phyloP scores from a whole-genome alignment of 2,329 filamentous ascomycete species.

The Botrytis galanthina region DNA sequence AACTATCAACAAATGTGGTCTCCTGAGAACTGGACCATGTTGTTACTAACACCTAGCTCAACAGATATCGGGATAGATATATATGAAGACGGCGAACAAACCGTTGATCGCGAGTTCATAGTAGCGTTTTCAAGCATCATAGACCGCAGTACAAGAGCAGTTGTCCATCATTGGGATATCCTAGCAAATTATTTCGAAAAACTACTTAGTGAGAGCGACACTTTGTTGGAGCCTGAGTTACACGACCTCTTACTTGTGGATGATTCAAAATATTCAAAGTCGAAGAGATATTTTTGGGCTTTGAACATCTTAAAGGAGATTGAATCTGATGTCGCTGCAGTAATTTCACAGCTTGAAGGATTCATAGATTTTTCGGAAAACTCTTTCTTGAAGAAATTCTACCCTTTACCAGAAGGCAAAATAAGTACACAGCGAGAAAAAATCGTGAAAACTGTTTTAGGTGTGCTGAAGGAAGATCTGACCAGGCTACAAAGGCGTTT shows the following conservation, averaged over 20 bases:
- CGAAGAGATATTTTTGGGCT: not conserved
- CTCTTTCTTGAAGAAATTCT: fast-evolving
- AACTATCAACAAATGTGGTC: fast-evolving
- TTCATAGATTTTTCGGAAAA: not conserved
- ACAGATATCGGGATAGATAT: fast-evolving
- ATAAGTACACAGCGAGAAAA: not conserved
- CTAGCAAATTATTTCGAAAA: not conserved
- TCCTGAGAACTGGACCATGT: not conserved
- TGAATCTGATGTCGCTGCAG: not conserved
- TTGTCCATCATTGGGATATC: not conserved
- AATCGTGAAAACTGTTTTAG: fast-evolving
- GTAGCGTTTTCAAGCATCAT: not conserved
- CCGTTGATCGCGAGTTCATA: not conserved
- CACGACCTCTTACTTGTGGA: not conserved
- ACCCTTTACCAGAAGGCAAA: not conserved
- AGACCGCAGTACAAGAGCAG: not conserved
- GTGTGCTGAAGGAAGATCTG: not conserved
- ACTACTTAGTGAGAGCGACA: not conserved
- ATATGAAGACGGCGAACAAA: not conserved
- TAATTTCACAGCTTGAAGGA: not conserved
- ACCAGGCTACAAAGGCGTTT: not conserved
- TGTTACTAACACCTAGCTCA: not conserved
- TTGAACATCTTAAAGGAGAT: not conserved
- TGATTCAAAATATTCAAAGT: not conserved
- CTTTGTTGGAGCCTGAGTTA: not conserved